These are phyloP conservation scores for Aspergillus spinulosporus DNA, from an alignment of 2,329 filamentous ascomycete genomes.

Conservation along the genomic window DNA sequence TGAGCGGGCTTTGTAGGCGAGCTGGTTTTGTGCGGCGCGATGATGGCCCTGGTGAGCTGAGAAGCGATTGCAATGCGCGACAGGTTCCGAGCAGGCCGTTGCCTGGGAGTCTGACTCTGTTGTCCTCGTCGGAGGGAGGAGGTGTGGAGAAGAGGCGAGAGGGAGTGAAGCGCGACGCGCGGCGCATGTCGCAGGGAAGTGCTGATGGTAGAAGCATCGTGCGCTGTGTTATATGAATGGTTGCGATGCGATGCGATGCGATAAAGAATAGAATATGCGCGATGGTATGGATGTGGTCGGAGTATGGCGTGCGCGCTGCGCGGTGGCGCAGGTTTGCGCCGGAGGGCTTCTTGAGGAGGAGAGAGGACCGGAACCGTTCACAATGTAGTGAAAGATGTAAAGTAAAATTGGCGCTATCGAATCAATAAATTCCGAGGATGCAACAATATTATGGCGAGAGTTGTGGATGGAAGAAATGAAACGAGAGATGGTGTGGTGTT, in stretches of 20 bases:
- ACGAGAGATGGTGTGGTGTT: constrained; percentile 14
- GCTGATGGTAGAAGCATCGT: constrained; percentile 50
- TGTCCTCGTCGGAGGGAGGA: constrained; percentile 39
- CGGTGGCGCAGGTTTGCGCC: constrained; percentile 34
- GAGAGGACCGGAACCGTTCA: constrained; percentile 16
- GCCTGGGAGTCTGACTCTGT: constrained; percentile 30
- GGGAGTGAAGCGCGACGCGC: constrained; percentile 37
- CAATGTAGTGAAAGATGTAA: constrained; percentile 22
- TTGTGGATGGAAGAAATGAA: constrained; percentile 47
- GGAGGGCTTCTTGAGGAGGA: constrained; percentile 30
- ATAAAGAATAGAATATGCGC: constrained; percentile 6
- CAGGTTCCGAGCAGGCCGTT: constrained; percentile 45
- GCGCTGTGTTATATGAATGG: constrained; percentile 1
- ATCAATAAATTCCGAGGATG: constrained; percentile 27
- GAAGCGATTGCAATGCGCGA: constrained; percentile 44
- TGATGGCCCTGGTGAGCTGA: constrained; percentile 42
- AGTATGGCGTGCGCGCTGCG: constrained; percentile 24
- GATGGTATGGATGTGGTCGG: constrained; percentile 7
- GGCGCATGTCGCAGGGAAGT: constrained; percentile 45
- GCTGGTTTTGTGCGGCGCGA: constrained; percentile 36
- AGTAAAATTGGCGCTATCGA: constrained; percentile 26
- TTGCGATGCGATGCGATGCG: background rate
- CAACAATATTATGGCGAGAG: constrained; percentile 49
- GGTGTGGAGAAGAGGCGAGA: constrained; percentile 42
- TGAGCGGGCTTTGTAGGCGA: constrained; percentile 43